Evolutionary conservation across 1,139 yeast species (phyloP), one percentile per base, ranked within the genome.

Genomic region (Pichia sp.): DNA sequence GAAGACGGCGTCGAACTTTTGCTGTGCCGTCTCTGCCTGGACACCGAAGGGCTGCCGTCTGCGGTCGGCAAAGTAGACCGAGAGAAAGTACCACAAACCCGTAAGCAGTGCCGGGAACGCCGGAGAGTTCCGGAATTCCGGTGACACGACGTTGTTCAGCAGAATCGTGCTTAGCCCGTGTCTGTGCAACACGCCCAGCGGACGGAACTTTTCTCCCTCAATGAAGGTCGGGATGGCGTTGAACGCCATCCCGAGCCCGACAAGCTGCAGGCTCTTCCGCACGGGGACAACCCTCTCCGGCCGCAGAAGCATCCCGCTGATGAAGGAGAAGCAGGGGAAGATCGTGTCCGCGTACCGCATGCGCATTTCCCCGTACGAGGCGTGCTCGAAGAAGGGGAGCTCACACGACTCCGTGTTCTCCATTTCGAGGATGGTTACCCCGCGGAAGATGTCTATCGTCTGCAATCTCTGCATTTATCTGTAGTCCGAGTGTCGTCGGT

Each of bases 381-480:
- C 70, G 56, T 70, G 74, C 23, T 58, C 54, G 31, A 67, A 58
- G n/a, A 61, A 49, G 16, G 61, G 50, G 45, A 62, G 54, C 30
- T 59, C 60, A 34, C 66, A 59, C 26, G 63, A 61, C 53, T 70
- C 69, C 38, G 65, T 67, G 5, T 64, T 57, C 59, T 69, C 72
- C 74, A 70, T 70, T 53, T 72, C 74, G n/a, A 70, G 66, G 54
- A 72, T 64, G 29, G 65, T 67, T 48, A 70, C 49, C 8, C 75
- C 75, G 26, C 73, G 59, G 8, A 67, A 66, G n/a, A 68, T 59
- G 54, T 70, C 74, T 6, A 53, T 53, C 2, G 13, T 40, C 6
- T 26, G 8, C 8, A 50, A 7, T 52, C 54, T 50, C 11, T 34
- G 13, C 54, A 47, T 53, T 11, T 45, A 23, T 23, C 26, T 23